Conservation (phyloP, 208 protist genomes). For the Porcisia hertigi region DNA sequence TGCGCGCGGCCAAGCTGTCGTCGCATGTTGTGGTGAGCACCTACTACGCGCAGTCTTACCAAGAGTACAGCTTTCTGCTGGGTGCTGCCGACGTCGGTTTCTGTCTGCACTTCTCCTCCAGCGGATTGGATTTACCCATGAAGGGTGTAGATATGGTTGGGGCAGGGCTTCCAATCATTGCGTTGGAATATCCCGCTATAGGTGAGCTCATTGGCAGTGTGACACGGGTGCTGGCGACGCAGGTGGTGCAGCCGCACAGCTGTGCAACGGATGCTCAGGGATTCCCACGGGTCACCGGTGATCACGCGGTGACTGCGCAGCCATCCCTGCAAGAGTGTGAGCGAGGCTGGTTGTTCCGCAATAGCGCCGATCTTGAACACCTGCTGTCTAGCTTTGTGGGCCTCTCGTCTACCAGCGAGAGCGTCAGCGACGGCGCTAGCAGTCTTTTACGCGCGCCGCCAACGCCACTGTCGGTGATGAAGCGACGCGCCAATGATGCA, state of each 20-base stretch:
- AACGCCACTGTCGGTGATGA: slow-evolving; percentile 32
- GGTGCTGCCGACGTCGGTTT: slow-evolving; percentile 93
- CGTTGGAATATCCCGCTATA: slow-evolving; percentile 85
- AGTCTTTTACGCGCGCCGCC: background rate
- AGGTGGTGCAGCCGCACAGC: slow-evolving; percentile 21
- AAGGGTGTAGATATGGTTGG: slow-evolving; percentile 98
- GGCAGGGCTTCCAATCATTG: slow-evolving; percentile 90
- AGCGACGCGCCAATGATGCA: slow-evolving; percentile 28
- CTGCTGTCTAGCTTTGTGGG: slow-evolving; percentile 52
- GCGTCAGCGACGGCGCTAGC: background rate
- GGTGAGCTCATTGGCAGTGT: slow-evolving; percentile 85
- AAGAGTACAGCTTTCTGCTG: slow-evolving; percentile 94
- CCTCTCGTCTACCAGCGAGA: slow-evolving; percentile 13
- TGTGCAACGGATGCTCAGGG: background rate
- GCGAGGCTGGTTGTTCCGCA: slow-evolving; percentile 67
- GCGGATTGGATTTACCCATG: slow-evolving; percentile 97
- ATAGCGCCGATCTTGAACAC: slow-evolving; percentile 52
- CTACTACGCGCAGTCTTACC: slow-evolving; percentile 88
- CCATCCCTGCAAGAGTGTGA: slow-evolving; percentile 45
- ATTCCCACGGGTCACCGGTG: slow-evolving; percentile 17
- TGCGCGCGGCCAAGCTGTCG: slow-evolving; percentile 54
- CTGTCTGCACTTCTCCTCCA: slow-evolving; percentile 94
- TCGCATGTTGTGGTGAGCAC: slow-evolving; percentile 82
- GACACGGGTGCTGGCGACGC: slow-evolving; percentile 28
- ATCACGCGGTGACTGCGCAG: background rate